phyloP scores from a whole-genome alignment of 441 rosid species.

The Rhodomyrtus psidioides region DNA sequence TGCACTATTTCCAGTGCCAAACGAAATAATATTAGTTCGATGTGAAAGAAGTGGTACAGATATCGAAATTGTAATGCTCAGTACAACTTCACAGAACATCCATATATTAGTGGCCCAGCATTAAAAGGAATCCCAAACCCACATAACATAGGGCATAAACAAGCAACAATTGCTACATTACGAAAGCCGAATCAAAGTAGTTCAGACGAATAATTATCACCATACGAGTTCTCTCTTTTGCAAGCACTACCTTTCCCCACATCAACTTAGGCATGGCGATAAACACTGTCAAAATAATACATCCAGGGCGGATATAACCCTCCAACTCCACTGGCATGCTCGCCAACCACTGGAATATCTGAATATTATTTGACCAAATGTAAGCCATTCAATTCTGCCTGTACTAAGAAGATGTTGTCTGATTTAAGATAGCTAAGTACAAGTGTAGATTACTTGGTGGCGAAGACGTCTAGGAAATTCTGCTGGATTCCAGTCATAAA shows the following conservation, averaged over 20 bases:
- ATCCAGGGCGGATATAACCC: constrained; percentile 96
- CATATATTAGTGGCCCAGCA: background rate
- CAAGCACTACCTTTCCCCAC: constrained; percentile 70
- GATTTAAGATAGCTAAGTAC: constrained; percentile 53
- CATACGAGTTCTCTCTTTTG: background rate
- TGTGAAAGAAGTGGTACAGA: background rate
- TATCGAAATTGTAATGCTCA: background rate
- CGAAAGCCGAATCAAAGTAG: background rate
- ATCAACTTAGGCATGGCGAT: constrained; percentile 78
- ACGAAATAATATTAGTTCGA: background rate
- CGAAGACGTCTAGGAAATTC: constrained; percentile 98
- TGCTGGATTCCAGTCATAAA: constrained; percentile 99
- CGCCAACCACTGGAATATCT: constrained; percentile 96
- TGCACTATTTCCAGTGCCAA: background rate
- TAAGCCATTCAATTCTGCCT: constrained; percentile 22
- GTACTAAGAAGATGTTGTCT: background rate
- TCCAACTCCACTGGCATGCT: constrained; percentile 97
- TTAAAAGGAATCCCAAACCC: background rate
- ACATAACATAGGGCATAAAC: background rate
- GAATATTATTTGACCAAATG: constrained; percentile 18
- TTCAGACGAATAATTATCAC: background rate
- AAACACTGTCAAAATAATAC: constrained; percentile 85
- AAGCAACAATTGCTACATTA: background rate
- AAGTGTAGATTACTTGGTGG: constrained; percentile 79
- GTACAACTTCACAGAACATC: background rate